These are phyloP conservation scores for Suhomyces chickasaworum DNA, from an alignment of 1,139 yeast genomes.

Conservation along the genomic window DNA sequence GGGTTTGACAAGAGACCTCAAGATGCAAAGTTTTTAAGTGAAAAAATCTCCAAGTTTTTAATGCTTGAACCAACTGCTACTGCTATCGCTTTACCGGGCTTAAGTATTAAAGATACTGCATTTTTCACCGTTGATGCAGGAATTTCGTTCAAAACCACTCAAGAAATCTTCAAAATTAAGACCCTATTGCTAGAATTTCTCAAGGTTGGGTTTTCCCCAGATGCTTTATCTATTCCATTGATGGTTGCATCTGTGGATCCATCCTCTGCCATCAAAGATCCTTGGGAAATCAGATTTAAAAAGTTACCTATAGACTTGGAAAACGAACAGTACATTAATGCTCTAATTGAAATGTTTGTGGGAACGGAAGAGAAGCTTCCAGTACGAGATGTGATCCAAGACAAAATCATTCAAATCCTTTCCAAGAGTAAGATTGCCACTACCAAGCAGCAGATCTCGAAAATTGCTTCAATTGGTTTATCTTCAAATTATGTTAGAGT, in stretches of 20 bases:
- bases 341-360: slow-evolving; percentile 46
- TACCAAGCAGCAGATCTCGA: slow-evolving; percentile 34
- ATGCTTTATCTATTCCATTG: slow-evolving; percentile 42
- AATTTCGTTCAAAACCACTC: slow-evolving; percentile 50
- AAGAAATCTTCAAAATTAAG: slow-evolving; percentile 52
- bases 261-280: slow-evolving; percentile 53
- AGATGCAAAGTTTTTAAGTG: slow-evolving; percentile 47
- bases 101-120: slow-evolving; percentile 53
- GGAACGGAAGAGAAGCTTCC: slow-evolving; percentile 52
- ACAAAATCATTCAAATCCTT: slow-evolving; percentile 55
- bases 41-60: slow-evolving; percentile 56
- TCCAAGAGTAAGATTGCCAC: slow-evolving; percentile 57
- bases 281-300: slow-evolving; percentile 53
- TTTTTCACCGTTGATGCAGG: slow-evolving; percentile 74
- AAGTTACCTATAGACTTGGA: slow-evolving; percentile 58
- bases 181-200: slow-evolving; percentile 35
- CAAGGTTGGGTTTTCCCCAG: slow-evolving; percentile 43
- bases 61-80: slow-evolving; percentile 50
- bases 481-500: slow-evolving; percentile 50
- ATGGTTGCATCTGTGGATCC: slow-evolving; percentile 69
- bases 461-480: slow-evolving; percentile 58
- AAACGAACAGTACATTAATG: slow-evolving; percentile 41
- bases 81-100: slow-evolving; percentile 56
- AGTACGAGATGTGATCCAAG: slow-evolving; percentile 57
- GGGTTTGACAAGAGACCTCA: slow-evolving; percentile 28